These are phyloP conservation scores for Pythium vanterpoolii DNA, from an alignment of 352 stramenopile genomes.

Conservation along the genomic window DNA sequence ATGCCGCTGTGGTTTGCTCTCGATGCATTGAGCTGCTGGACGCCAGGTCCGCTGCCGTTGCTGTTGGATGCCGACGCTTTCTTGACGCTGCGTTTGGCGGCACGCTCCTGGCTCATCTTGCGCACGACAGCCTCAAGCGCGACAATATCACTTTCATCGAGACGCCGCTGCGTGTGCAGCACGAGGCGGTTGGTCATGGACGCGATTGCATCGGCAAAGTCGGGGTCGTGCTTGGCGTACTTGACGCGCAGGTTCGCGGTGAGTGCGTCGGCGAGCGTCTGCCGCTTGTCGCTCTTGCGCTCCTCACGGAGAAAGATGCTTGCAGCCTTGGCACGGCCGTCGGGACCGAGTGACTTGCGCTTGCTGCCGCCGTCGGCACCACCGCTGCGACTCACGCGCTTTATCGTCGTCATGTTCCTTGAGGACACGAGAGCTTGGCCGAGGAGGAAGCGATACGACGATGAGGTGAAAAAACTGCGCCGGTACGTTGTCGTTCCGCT, in stretches of 20 bases:
- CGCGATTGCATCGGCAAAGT: conserved; percentile 52
- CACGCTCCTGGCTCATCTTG: conserved; percentile 59
- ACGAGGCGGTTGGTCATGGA: conserved; percentile 53
- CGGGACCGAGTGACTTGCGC: conserved; percentile 4
- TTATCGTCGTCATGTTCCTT: conserved; percentile 15
- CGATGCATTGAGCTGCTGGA: conserved; percentile 18
- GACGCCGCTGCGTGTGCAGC: conserved; percentile 42
- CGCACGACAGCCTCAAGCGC: conserved; percentile 58
- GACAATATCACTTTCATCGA: conserved; percentile 58
- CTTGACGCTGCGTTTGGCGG: conserved; percentile 18
- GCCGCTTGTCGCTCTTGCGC: conserved; percentile 58
- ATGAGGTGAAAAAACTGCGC: neutral
- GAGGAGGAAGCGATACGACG: no score
- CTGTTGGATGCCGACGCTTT: neutral
- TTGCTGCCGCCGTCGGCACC: conserved; percentile 1
- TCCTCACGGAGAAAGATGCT: conserved; percentile 43
- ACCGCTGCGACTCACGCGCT: conserved; percentile 21
- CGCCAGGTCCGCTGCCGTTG: conserved; percentile 4
- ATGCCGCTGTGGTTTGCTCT: no score
- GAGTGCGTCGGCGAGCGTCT: conserved; percentile 51
- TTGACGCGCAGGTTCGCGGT: conserved; percentile 43
- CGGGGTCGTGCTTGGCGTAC: conserved; percentile 55
- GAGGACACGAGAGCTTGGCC: neutral
- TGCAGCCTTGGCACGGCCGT: conserved; percentile 31
- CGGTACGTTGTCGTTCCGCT: no score